Conservation (phyloP, 2,329 filamentous ascomycete genomes). For the Davidsoniella eucalypti region DNA sequence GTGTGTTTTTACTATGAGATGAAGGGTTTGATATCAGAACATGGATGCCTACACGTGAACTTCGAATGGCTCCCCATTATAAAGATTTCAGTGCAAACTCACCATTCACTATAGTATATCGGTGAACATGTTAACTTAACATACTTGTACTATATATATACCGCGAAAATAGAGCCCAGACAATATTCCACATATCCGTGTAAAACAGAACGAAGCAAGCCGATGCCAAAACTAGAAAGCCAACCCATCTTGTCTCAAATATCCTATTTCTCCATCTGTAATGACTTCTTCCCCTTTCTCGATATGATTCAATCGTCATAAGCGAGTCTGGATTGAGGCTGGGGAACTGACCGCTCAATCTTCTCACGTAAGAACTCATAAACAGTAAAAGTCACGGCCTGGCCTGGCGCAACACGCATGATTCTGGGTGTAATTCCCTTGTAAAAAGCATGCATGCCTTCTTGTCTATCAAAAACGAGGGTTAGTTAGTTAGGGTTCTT, state of each 20-base stretch:
- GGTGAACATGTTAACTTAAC: too few relatives aligned
- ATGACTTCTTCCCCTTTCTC: too few relatives aligned
- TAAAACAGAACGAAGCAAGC: not conserved
- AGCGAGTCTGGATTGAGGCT: not conserved
- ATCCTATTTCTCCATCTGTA: not conserved
- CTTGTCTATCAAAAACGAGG: constrained; percentile 43
- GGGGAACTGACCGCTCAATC: constrained; percentile 35
- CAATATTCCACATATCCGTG: too few relatives aligned
- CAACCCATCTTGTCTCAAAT: not conserved
- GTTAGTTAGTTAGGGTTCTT: constrained; percentile 7
- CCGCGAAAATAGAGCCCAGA: too few relatives aligned
- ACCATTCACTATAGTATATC: too few relatives aligned
- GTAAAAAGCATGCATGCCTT: constrained; percentile 90
- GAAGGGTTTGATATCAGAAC: not conserved
- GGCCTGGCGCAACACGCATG: constrained; percentile 92
- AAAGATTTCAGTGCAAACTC: too few relatives aligned
- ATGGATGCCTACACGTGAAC: not conserved
- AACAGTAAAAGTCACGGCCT: constrained; percentile 63
- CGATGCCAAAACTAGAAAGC: not conserved
- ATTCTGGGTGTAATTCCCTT: constrained; percentile 97
- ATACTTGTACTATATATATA: too few relatives aligned
- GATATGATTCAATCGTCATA: constrained; percentile 6
- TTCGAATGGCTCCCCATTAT: not conserved
- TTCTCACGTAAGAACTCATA: constrained; percentile 63
- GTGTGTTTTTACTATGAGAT: not conserved